phyloP scores from a whole-genome alignment of 2,329 filamentous ascomycete genomes.

The Setomelanomma holmii region DNA sequence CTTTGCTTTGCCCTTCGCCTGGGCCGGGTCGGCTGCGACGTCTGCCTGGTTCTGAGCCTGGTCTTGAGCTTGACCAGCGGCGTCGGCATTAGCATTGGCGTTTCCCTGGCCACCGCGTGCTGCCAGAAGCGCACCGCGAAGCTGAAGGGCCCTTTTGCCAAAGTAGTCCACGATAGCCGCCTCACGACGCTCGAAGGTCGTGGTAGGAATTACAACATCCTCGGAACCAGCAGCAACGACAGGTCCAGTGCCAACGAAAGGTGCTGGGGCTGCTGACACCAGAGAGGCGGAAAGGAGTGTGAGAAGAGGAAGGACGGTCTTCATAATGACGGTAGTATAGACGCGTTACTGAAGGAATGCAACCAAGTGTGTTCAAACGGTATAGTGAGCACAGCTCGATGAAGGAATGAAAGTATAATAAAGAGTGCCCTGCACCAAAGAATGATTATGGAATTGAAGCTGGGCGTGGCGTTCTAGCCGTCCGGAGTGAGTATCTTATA shows the following conservation, averaged over 20 bases:
- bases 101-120: slow-evolving; percentile 21
- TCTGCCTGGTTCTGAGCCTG: slow-evolving; percentile 3
- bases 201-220: slow-evolving; percentile 27
- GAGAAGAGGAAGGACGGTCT: slow-evolving; percentile 41
- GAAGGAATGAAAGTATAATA: slow-evolving; percentile 33
- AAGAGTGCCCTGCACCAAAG: slow-evolving; percentile 44
- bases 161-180: slow-evolving; percentile 28
- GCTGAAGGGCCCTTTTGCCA: slow-evolving; percentile 32
- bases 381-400: slow-evolving; percentile 47
- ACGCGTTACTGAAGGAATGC: slow-evolving; percentile 21
- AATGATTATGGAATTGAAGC: slow-evolving; percentile 21
- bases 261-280: slow-evolving; percentile 40
- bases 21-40: too few species aligned
- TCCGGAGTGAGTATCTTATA: slow-evolving; percentile 29
- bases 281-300: slow-evolving; percentile 44
- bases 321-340: slow-evolving; percentile 37
- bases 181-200: slow-evolving; percentile 31
- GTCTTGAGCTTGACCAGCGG: slow-evolving; percentile 5
- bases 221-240: slow-evolving; percentile 32
- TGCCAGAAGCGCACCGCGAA: slow-evolving; percentile 34
- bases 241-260: slow-evolving; percentile 38
- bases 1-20: slow-evolving; percentile 1
- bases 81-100: slow-evolving; percentile 13
- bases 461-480: slow-evolving; percentile 23
- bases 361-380: slow-evolving; percentile 32